Conservation (phyloP, 2,329 filamentous ascomycete species). For the Exophiala viscosa region DNA sequence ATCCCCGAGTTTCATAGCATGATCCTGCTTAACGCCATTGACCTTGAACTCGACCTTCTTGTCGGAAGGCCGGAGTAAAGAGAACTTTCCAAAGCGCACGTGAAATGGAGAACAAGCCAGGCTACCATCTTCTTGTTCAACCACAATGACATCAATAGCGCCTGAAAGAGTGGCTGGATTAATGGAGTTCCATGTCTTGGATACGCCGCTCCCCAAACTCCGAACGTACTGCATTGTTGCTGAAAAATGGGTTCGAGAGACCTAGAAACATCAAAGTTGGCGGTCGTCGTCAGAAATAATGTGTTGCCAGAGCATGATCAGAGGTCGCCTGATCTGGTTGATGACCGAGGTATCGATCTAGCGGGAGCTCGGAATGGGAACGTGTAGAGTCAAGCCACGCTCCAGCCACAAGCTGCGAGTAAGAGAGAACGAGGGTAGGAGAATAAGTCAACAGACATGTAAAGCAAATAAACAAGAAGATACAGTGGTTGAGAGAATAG, state of each 20-base stretch:
- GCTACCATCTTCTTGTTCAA: slow-evolving; percentile 84
- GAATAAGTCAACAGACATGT: background rate
- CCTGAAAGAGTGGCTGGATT: slow-evolving; percentile 96
- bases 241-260: background rate
- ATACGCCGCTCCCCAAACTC: slow-evolving; percentile 90
- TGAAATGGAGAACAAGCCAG: slow-evolving; percentile 95
- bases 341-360: too few relatives aligned
- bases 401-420: background rate
- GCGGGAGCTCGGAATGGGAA: too few relatives aligned
- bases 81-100: slow-evolving; percentile 98
- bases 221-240: slow-evolving; percentile 89
- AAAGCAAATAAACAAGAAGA: background rate
- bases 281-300: background rate
- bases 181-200: slow-evolving; percentile 99
- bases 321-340: too few relatives aligned
- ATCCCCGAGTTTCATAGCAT: slow-evolving; percentile 97
- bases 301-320: too few relatives aligned
- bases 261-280: background rate
- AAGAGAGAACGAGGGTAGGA: background rate
- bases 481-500: background rate
- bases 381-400: too few relatives aligned
- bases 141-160: slow-evolving; percentile 97
- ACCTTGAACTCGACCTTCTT: slow-evolving; percentile 99
- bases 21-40: slow-evolving; percentile 86
- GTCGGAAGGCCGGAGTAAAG: slow-evolving; percentile 86